phyloP scores from a whole-genome alignment of 2,329 filamentous ascomycete species.

The Lasiodiplodia theobromae region DNA sequence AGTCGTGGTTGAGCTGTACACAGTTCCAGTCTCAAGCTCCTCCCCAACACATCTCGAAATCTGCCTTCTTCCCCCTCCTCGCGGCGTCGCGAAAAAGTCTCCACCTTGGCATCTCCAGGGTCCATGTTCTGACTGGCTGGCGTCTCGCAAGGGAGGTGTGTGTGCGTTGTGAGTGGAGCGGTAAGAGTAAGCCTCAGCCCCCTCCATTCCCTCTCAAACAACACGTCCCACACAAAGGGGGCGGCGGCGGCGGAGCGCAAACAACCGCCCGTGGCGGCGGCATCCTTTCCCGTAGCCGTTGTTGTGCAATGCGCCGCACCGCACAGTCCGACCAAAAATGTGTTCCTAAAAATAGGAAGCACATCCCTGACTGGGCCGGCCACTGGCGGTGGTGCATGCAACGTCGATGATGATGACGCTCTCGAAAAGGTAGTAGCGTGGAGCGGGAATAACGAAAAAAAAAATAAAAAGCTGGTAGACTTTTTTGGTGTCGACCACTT shows the following conservation, averaged over 20 bases:
- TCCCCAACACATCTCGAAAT: background rate
- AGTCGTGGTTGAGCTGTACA: background rate
- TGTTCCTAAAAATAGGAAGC: background rate
- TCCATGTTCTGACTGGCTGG: background rate
- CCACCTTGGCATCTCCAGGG: background rate
- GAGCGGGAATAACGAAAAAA: background rate
- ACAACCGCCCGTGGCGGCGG: background rate
- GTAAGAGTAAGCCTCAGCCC: constrained; percentile 19
- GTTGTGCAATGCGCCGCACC: too few relatives aligned
- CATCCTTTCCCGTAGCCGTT: background rate
- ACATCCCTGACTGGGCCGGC: background rate
- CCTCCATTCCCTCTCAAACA: background rate
- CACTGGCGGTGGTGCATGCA: background rate
- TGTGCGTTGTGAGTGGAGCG: background rate
- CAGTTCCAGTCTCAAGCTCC: background rate
- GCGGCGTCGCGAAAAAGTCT: background rate
- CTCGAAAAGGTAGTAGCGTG: too few relatives aligned
- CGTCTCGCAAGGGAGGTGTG: background rate
- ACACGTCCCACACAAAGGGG: constrained; percentile 1
- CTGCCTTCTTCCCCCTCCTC: background rate
- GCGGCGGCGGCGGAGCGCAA: background rate
- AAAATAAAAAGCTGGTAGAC: background rate
- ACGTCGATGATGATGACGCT: background rate
- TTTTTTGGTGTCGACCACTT: constrained; percentile 1
- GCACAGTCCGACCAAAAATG: constrained; percentile 2